These are phyloP conservation scores for Corymbia maculata DNA, from an alignment of 345 rosid species.

Conservation along the genomic window DNA sequence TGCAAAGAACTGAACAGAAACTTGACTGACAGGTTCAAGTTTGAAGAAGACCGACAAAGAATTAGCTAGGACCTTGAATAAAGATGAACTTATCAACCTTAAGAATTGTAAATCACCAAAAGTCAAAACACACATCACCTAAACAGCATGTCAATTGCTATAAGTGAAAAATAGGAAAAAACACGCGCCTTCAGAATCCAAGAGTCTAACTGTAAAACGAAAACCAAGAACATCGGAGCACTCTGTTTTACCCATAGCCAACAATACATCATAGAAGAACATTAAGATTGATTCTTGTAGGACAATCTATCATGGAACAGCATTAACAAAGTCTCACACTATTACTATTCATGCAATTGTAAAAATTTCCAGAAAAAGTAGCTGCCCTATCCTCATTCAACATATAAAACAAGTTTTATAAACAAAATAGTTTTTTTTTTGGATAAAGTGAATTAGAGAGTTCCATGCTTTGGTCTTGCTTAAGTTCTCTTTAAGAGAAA, in stretches of 20 bases:
- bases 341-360: background rate
- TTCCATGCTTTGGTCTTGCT: background rate
- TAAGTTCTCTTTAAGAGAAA: background rate
- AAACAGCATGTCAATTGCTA: background rate
- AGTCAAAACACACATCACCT: background rate
- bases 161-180: background rate
- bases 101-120: background rate
- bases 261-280: background rate
- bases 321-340: background rate
- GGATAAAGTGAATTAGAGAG: background rate
- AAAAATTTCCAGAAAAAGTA: background rate
- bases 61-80: background rate
- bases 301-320: background rate
- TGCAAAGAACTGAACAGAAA: background rate
- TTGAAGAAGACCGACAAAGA: background rate
- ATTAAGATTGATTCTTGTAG: background rate
- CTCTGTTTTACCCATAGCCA: background rate
- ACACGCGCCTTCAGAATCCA: background rate
- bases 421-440: background rate
- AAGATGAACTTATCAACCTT: background rate
- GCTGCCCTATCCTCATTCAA: background rate
- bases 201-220: background rate
- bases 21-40: background rate
- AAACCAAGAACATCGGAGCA: background rate
- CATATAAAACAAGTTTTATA: background rate